Evolutionary conservation across 306 rosid species (phyloP).

Genomic region (Mimosa pudica): DNA sequence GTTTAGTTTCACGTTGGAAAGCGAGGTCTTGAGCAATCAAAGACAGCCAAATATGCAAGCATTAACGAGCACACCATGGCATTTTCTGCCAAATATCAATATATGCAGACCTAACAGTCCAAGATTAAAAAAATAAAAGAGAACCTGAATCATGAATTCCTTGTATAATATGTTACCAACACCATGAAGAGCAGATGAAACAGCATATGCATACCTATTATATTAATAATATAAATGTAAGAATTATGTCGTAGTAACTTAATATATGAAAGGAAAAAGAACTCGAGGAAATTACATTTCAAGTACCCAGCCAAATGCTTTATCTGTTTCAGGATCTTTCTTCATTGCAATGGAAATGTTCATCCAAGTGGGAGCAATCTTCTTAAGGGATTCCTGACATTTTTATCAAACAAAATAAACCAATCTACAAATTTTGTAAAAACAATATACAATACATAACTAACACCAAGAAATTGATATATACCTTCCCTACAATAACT

Average conservation of each 20-base stretch:
- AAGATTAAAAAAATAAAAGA: not conserved
- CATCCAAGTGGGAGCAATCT: constrained; percentile 99
- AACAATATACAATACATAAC: not conserved
- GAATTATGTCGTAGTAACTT: constrained; percentile 12
- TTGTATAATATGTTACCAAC: constrained; percentile 82
- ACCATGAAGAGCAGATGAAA: constrained; percentile 83
- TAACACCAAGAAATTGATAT: constrained; percentile 18
- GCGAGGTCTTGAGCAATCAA: constrained; percentile 6
- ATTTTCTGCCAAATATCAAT: not conserved
- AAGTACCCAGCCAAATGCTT: constrained; percentile 99
- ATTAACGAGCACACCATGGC: not conserved
- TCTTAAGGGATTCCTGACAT: constrained; percentile 80
- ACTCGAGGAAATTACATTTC: constrained; percentile 69
- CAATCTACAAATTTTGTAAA: constrained; percentile 25
- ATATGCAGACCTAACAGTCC: constrained; percentile 9
- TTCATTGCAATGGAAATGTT: constrained; percentile 97
- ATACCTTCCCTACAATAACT: constrained; percentile 91
- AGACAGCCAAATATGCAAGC: not conserved
- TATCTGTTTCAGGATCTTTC: constrained; percentile 96
- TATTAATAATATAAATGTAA: constrained; percentile 31
- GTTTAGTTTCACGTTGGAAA: not conserved
- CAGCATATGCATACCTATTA: constrained; percentile 94
- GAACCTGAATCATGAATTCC: constrained; percentile 99
- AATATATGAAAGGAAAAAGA: constrained; percentile 27
- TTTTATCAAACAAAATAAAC: constrained; percentile 31